Evolutionary conservation across 2,329 filamentous ascomycete genomes (phyloP), one percentile per base, ranked within the genome.

Genomic region (Verticillium nonalfalfae): DNA sequence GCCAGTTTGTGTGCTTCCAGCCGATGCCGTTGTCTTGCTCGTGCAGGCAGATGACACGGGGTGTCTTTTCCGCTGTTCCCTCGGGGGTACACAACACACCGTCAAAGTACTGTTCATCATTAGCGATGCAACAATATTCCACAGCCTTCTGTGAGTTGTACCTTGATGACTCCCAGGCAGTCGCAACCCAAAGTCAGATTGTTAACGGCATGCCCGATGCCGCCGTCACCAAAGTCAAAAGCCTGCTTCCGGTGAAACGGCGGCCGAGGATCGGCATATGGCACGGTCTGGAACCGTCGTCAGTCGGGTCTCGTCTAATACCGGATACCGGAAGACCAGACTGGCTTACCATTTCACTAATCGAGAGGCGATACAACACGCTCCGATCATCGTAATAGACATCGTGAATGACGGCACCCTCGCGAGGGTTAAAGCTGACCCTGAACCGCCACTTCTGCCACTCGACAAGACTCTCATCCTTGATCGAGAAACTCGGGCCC

Each of bases 1-100:
- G 79, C 76, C 83, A 88, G 74, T 90, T 90, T 4, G 86, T 88
- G 73, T 90, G 87, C 69, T 90, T 90, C 86, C 86, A 90, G 9
- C 81, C 79, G 52, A 90, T 88, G 4, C 88, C 88, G 60, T 85
- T 82, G 66, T 90, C 88, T 68, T 89, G 84, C 70, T 90, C 88
- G 68, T 90, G 88, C 3, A 90, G 74, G 67, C 88, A 90, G 61
- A 90, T 77, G 5, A 87, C 86, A 64, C 90, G 90, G 14, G 79
- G 79, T 34, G 79, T 78, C 1, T 77, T 66, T 36, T 26, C 18
- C 0, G 85, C 80, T 56, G 80, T 78, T 2, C 87, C 88, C 57
- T 84, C 75, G 4, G 80, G 69, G 11, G 79, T 76, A 0, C 83
- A 78, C 40, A 85, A 75, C 26, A 85, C 76, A 1, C 78, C 80